These are phyloP conservation scores for Macrolepiota fuliginosa DNA, from an alignment of 768 basidiomycete species.

Conservation along the genomic window DNA sequence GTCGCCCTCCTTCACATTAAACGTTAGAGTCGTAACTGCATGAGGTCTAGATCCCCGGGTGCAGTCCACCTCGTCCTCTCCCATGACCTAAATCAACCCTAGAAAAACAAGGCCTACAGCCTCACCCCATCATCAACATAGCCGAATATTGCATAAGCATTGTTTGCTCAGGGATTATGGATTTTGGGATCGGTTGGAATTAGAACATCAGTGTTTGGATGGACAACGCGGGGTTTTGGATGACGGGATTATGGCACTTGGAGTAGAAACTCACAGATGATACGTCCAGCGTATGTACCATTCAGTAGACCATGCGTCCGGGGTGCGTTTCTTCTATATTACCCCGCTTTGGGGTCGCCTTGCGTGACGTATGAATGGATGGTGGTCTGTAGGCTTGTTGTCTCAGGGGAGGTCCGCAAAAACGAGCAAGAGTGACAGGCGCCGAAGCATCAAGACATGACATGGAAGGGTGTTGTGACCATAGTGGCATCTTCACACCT, in stretches of 20 bases:
- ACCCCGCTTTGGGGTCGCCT: too few relatives aligned
- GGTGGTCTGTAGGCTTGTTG: not conserved
- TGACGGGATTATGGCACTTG: not conserved
- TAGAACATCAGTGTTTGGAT: not conserved
- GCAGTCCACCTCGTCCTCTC: not conserved
- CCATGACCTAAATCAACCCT: not conserved
- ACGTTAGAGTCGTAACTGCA: not conserved
- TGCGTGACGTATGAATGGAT: too few relatives aligned
- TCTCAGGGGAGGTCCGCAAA: not conserved
- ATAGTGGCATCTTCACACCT: not conserved
- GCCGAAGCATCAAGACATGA: not conserved
- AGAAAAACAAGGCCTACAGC: not conserved
- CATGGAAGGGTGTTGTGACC: not conserved
- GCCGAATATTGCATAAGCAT: not conserved
- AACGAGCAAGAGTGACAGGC: too few relatives aligned
- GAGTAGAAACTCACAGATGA: not conserved
- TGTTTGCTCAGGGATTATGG: not conserved
- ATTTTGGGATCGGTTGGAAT: not conserved
- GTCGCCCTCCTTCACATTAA: not conserved
- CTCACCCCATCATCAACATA: not conserved
- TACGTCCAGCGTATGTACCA: too few relatives aligned
- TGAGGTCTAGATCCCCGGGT: not conserved
- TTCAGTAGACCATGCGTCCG: not conserved
- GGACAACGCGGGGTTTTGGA: not conserved
- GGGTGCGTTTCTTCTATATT: not conserved